Percentiles rank a stretch among this genome's conserved stretches.
Evolutionary conservation across 345 rosid genomes (phyloP).

Genomic region (Eucalyptus lansdowneana): DNA sequence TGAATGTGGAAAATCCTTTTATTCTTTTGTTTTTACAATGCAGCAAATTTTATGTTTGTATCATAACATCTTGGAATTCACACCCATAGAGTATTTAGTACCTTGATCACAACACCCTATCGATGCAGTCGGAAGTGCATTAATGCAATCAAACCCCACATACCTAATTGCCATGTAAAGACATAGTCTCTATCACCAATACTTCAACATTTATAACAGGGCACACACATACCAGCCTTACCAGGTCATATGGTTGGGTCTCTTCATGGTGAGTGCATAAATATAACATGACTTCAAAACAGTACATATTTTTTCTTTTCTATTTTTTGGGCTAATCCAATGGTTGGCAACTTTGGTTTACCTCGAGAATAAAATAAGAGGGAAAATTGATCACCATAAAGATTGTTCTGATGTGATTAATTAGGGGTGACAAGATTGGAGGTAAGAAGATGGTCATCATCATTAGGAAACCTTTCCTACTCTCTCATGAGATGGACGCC

Average conservation of each 20-base stretch:
- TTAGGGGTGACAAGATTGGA: background rate
- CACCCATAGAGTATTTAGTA: background rate
- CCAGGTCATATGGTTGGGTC: background rate
- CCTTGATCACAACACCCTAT: background rate
- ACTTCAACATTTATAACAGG: background rate
- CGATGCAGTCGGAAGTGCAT: background rate
- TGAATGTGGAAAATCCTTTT: background rate
- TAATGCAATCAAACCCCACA: background rate
- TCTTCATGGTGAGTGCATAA: background rate
- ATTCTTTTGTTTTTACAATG: background rate
- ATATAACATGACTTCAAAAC: background rate
- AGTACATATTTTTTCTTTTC: background rate
- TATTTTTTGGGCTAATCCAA: background rate
- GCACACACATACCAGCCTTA: background rate
- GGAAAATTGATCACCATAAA: background rate
- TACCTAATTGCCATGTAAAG: background rate
- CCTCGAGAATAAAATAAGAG: background rate
- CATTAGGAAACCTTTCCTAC: background rate
- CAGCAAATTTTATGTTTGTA: background rate
- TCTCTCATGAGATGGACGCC: background rate
- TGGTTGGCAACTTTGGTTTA: background rate
- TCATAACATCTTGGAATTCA: background rate
- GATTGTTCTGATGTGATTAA: background rate
- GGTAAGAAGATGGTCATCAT: background rate
- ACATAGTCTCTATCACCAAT: background rate